A percentile compares a stretch with the other conserved stretches of the same genome.
phyloP scores from a whole-genome alignment of 73 alveolate genomes.

The Paramecium sexaurelia region DNA sequence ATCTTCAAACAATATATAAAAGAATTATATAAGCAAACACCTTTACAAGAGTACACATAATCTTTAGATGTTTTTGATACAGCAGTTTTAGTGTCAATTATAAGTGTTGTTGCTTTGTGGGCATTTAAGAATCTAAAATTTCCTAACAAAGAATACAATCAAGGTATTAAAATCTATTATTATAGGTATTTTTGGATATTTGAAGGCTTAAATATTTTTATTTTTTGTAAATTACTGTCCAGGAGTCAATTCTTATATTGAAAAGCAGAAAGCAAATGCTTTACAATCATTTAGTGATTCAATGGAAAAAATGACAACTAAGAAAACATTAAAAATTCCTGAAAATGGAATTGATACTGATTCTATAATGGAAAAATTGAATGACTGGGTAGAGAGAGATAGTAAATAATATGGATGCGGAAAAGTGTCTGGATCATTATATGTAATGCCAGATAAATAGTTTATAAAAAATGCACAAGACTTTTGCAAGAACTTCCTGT shows the following conservation, averaged over 20 bases:
- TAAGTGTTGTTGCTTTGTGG: background rate
- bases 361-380: constrained; percentile 25
- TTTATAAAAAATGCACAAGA: constrained; percentile 51
- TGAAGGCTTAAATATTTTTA: background rate
- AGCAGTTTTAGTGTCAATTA: background rate
- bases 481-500: constrained; percentile 69
- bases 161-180: background rate
- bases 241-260: background rate
- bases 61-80: constrained; percentile 19
- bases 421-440: constrained; percentile 60
- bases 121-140: background rate
- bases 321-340: constrained; percentile 4
- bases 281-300: background rate
- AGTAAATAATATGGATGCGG: constrained; percentile 22
- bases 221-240: background rate
- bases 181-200: background rate
- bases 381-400: constrained; percentile 65
- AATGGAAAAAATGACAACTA: background rate
- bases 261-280: background rate
- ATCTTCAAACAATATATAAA: background rate
- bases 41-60: background rate
- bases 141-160: constrained; percentile 22
- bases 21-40: background rate
- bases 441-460: constrained; percentile 43
- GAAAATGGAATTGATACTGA: constrained; percentile 21